These are phyloP conservation scores for Mortierella sp. DNA, from an alignment of 371 early-diverging fungal genomes.

Conservation along the genomic window DNA sequence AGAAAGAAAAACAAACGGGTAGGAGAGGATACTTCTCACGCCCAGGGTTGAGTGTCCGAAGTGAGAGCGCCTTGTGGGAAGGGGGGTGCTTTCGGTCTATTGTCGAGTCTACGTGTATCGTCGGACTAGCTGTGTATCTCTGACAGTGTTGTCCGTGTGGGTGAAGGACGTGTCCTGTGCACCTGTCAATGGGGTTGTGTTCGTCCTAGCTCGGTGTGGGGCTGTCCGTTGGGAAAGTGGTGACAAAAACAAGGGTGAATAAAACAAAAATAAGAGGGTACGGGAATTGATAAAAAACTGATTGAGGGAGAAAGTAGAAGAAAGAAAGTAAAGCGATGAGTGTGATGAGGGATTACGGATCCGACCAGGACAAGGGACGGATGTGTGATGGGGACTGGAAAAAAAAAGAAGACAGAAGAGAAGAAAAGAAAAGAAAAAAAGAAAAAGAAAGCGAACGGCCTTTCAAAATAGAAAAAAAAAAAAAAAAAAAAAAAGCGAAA, in stretches of 20 bases:
- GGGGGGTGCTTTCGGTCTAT: no score
- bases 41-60: slow-evolving; percentile 3
- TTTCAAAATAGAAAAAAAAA: neutral
- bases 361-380: neutral
- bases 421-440: neutral
- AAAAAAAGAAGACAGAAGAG: neutral
- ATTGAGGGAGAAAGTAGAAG: neutral
- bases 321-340: neutral
- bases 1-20: neutral
- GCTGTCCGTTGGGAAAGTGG: neutral
- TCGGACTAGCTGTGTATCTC: no score
- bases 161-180: neutral
- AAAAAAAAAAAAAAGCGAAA: neutral
- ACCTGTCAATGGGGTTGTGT: neutral
- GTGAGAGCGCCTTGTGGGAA: neutral
- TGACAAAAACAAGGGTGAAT: neutral
- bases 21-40: neutral
- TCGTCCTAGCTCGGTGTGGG: neutral
- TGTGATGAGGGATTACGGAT: neutral
- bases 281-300: neutral
- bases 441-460: neutral
- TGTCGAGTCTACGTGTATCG: no score
- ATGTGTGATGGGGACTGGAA: neutral
- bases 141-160: neutral
- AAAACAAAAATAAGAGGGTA: neutral